Evolutionary conservation across 1,284 basidiomycete species (phyloP).

Genomic region (Microbotryomycetes sp.): DNA sequence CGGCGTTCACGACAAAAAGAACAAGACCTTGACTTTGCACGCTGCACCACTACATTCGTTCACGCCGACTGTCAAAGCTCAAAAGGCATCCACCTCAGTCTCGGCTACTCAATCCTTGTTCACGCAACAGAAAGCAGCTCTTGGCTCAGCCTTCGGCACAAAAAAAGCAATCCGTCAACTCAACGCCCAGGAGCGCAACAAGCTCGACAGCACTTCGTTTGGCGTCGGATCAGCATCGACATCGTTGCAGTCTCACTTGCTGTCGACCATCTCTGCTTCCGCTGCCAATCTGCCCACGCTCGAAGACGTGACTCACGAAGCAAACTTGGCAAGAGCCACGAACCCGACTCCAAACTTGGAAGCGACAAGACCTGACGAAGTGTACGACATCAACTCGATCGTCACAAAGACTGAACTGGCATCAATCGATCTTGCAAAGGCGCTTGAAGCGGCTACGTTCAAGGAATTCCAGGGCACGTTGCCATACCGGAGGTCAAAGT

Average conservation of each 20-base stretch:
- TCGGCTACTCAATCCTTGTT: constrained; percentile 8
- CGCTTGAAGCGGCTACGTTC: constrained; percentile 37
- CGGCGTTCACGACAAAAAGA: constrained; percentile 56
- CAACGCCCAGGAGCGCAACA: constrained; percentile 72
- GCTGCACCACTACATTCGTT: constrained; percentile 66
- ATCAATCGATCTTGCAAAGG: constrained; percentile 47
- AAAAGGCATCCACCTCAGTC: constrained; percentile 47
- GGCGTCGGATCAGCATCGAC: constrained; percentile 10
- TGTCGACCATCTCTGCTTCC: constrained; percentile 66
- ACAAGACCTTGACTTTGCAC: constrained; percentile 59
- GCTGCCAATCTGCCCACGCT: constrained; percentile 58
- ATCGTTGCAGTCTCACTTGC: constrained; percentile 63
- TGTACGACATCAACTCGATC: constrained; percentile 67
- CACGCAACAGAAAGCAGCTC: constrained; percentile 50
- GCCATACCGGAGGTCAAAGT: constrained; percentile 57
- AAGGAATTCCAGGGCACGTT: constrained; percentile 53
- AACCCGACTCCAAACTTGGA: constrained; percentile 63
- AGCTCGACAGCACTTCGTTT: constrained; percentile 60
- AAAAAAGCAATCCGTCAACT: constrained; percentile 83
- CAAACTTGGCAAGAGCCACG: constrained; percentile 54
- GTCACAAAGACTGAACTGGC: constrained; percentile 61
- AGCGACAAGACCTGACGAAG: constrained; percentile 59
- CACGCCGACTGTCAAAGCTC: constrained; percentile 67
- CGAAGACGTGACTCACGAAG: constrained; percentile 59
- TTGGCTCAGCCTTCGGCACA: constrained; percentile 86